Conservation (phyloP, 768 basidiomycete species). For the Suillus weaverae region DNA sequence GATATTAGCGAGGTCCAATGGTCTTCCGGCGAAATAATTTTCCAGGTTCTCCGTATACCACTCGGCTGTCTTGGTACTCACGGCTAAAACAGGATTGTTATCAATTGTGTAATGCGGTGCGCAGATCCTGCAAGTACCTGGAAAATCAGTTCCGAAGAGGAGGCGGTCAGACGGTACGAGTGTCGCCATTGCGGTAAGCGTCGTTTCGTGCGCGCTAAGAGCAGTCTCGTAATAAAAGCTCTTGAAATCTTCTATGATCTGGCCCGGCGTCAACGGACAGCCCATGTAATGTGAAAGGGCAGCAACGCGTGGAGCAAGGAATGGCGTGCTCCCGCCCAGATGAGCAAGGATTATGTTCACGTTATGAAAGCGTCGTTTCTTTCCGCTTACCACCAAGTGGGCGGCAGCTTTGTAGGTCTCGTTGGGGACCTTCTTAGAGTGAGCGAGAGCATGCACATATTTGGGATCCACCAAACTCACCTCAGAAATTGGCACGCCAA, state of each 20-base stretch:
- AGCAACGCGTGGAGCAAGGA: slow-evolving; percentile 69
- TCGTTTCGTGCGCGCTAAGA: slow-evolving; percentile 56
- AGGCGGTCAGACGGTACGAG: slow-evolving; percentile 53
- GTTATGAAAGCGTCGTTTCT: slow-evolving; percentile 59
- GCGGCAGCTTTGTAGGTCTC: slow-evolving; percentile 83
- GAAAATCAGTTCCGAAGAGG: slow-evolving; percentile 76
- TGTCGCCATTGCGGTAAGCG: slow-evolving; percentile 48
- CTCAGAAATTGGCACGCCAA: slow-evolving; percentile 71
- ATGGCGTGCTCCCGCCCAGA: slow-evolving; percentile 67
- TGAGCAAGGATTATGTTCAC: slow-evolving; percentile 72
- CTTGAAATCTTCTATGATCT: slow-evolving; percentile 68
- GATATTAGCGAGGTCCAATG: slow-evolving; percentile 42
- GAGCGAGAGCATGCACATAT: neutral
- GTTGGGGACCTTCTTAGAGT: slow-evolving; percentile 60
- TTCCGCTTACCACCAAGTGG: slow-evolving; percentile 71
- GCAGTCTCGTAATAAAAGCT: slow-evolving; percentile 78
- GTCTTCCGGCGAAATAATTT: slow-evolving; percentile 44
- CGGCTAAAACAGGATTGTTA: slow-evolving; percentile 42
- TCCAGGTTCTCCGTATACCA: slow-evolving; percentile 65
- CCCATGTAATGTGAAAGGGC: slow-evolving; percentile 71
- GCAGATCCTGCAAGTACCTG: slow-evolving; percentile 45
- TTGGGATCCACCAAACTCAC: slow-evolving; percentile 33
- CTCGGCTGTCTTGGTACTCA: slow-evolving; percentile 49
- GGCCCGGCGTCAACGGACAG: slow-evolving; percentile 56
- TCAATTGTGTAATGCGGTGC: neutral